Evolutionary conservation across 2,329 filamentous ascomycete species (phyloP), one percentile per base, ranked within the genome.

Genomic region (Pseudocercospora cruenta): DNA sequence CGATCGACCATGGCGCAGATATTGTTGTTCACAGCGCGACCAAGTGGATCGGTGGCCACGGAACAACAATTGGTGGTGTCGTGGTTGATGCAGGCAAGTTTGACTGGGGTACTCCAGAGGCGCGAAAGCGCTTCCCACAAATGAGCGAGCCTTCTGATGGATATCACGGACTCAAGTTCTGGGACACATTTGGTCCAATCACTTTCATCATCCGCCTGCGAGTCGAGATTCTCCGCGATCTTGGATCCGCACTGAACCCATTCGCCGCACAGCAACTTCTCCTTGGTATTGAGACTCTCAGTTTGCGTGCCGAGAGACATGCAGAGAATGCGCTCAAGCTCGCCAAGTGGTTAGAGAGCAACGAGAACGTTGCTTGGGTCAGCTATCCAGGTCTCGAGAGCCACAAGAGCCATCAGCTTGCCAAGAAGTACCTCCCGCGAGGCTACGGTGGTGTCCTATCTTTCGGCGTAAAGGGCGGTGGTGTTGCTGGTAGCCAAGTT

Each of bases 31-130:
- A 97, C 85, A 95, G 91, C 45, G 93, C 93, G 10, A 97, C 94
- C 65, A 97, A 97, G 81, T 97, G 94, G 94, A 97, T 98, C 69
- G 94, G 94, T 64, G 94, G 94, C 49, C 94, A 98, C 80, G 94
- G 94, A 67, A 77, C 94, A 47, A 97, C 94, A 26, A 91, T 97
- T 71, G 94, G 86, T 65, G 94, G 94, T 67, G 86, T 97, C 51
- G 86, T 97, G 36, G 84, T 97, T 70, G 94, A 97, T 82, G 88
- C 90, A 71, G 94, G 94, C 74, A 95, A 93, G 78, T 98, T 97
- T 78, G 91, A 96, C 84, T 98, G 94, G 94, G 92, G 91, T 73
- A 90, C 90, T 80, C 82, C 97, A 78, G 90, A 71, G 7, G 76
- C 77, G 7, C 71, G 77, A 62, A 78, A 78, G 70, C 90, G 94